Evolutionary conservation across 352 stramenopile genomes (phyloP).

Genomic region (Phytophthora cactorum): DNA sequence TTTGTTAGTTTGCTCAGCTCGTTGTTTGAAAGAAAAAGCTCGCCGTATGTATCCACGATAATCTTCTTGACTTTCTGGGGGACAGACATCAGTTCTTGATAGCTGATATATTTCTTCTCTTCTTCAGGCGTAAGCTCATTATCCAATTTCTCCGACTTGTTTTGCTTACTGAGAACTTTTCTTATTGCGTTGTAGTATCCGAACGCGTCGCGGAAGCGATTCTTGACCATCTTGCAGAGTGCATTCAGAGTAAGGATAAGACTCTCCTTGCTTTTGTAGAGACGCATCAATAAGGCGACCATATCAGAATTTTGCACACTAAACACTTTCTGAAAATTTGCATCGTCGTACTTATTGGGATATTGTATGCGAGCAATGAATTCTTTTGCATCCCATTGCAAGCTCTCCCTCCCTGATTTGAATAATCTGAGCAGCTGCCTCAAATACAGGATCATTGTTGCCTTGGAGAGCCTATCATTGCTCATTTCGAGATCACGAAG

Average conservation of each 20-base stretch:
- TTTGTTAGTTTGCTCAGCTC: neutral
- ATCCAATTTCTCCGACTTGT: conserved; percentile 2
- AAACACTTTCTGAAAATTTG: neutral
- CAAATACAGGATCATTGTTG: conserved; percentile 3
- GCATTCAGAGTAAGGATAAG: conserved; percentile 3
- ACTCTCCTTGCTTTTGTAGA: neutral
- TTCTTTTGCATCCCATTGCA: conserved; percentile 1
- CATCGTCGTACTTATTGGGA: conserved; percentile 4
- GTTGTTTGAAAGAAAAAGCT: neutral
- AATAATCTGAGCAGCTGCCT: conserved; percentile 2
- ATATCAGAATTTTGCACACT: conserved; percentile 4
- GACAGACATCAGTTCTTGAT: conserved; percentile 2
- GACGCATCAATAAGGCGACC: neutral
- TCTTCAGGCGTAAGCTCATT: too few species aligned
- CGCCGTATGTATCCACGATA: neutral
- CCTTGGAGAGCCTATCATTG: conserved; percentile 7
- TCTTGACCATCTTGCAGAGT: conserved; percentile 1
- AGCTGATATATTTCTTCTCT: conserved; percentile 8
- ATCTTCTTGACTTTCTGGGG: neutral
- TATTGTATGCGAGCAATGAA: conserved; percentile 6
- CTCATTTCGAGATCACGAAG: neutral
- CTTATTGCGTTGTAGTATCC: conserved; percentile 4
- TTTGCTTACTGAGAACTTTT: conserved; percentile 4
- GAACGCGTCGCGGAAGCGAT: neutral
- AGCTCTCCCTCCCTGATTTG: conserved; percentile 2